Evolutionary conservation across 768 basidiomycete genomes (phyloP).

Genomic region (Xerocomellus chrysenteron): DNA sequence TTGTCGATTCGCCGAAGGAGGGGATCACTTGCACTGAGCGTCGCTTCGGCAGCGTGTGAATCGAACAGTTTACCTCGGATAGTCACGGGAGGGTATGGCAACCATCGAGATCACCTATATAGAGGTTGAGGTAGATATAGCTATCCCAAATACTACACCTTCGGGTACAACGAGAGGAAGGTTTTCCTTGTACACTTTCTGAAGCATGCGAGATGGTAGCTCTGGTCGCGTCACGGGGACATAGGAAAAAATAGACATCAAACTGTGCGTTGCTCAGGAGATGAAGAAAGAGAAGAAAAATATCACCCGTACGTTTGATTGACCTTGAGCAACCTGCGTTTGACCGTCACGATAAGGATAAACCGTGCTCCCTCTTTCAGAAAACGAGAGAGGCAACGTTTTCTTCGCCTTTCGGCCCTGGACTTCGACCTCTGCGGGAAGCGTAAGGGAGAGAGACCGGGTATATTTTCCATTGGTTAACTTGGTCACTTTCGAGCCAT

Average conservation of each 20-base stretch:
- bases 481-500: slow-evolving; percentile 25
- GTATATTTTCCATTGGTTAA: slow-evolving; percentile 46
- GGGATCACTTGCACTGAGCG: slow-evolving; percentile 31
- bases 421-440: slow-evolving; percentile 44
- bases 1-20: not conserved
- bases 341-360: slow-evolving; percentile 49
- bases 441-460: slow-evolving; percentile 48
- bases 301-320: slow-evolving; percentile 44
- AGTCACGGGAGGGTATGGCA: slow-evolving; percentile 36
- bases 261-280: slow-evolving; percentile 18
- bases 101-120: slow-evolving; percentile 38
- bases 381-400: slow-evolving; percentile 46
- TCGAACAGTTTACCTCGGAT: slow-evolving; percentile 38
- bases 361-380: slow-evolving; percentile 57
- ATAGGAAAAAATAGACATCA: slow-evolving; percentile 35
- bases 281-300: not conserved
- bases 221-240: slow-evolving; percentile 34
- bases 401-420: slow-evolving; percentile 38
- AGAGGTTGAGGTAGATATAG: not conserved
- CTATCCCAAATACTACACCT: slow-evolving; percentile 1
- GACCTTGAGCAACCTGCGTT: slow-evolving; percentile 46
- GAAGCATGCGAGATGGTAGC: slow-evolving; percentile 36
- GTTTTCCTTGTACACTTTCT: slow-evolving; percentile 37
- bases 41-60: slow-evolving; percentile 29
- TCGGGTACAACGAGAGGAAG: slow-evolving; percentile 37